Evolutionary conservation across 345 rosid genomes (phyloP), one percentile per base, ranked within the genome.

Genomic region (Combretum micranthum): DNA sequence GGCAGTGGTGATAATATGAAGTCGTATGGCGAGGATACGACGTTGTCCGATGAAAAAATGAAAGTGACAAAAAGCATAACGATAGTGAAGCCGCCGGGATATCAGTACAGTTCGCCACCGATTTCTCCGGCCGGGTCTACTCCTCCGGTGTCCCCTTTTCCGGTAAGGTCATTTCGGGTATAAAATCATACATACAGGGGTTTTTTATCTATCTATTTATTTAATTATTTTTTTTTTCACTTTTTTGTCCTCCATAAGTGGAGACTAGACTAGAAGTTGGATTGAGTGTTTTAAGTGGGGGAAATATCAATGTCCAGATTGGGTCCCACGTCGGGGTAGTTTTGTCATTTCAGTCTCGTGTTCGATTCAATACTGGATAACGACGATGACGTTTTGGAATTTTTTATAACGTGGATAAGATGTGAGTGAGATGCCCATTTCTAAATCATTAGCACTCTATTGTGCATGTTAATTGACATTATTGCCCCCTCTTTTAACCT

Each of bases 111-210:
- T 42, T 81, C 97, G 54, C 87, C 96, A 9, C 96, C 96, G 54
- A 79, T 60, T 2, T 92, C 98, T 15, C 98, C 98, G 0, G 95
- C 96, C 53, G 91, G 91, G 4, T 84, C 97, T 16, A 84, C 95
- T 19, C 74, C 95, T 56, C 87, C 90, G 72, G 76, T 80, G 44
- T 87, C 96, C 20, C 95, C 95, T 13, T 88, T 69, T 78, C 97
- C 16, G 97, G 98, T 88, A 66, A 84, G 90, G 43, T 18, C 44
- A 21, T 12, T 12, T 4, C 15, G 49, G 16, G 18, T 21, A 13
- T 39, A 16, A 0, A 47, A 12, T 16, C n/a, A n/a, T n/a, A n/a
- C n/a, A n/a, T n/a, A n/a, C n/a, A n/a, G n/a, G n/a, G n/a, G n/a
- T n/a, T n/a, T n/a, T n/a, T n/a, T n/a, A n/a, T n/a, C n/a, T n/a